Evolutionary conservation across 768 basidiomycete genomes (phyloP), one percentile per base, ranked within the genome.

Genomic region (Lactarius vividus): DNA sequence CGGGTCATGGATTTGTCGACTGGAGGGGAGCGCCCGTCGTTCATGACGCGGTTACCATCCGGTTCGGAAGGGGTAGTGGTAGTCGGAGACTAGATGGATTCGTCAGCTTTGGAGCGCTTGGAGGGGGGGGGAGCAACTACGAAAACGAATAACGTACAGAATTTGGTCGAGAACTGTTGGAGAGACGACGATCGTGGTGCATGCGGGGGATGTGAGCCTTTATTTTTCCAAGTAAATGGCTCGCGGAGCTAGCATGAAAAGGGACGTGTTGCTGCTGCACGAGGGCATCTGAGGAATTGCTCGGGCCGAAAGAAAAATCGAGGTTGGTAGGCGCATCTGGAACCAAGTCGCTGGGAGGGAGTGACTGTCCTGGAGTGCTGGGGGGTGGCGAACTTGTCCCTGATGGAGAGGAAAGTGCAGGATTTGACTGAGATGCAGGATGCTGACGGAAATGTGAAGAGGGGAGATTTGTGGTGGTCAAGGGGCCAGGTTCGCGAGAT

Each of bases 301-400:
- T 69, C 10, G 75, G 64, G 61, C 61, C 64, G 29, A 60, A 44
- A 35, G 71, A 64, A 55, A 76, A 70, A 35, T 73, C 67, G 33
- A 70, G 72, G 31, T 79, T 74, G 64, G 78, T 74, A 49, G 78
- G 74, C 60, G 75, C 73, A 63, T 81, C 80, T 11, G 75, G 73
- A 13, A 77, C 57, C 37, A 80, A 71, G 67, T 79, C 80, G 46
- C 79, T 79, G 28, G 81, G 77, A 59, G 79, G 83, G 20, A 73
- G 77, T 35, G 77, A 77, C 69, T 84, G 78, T 57, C 81, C 83
- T 15, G 88, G 87, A 13, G 88, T 88, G 71, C 81, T 83, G 31
- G 88, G 88, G 4, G 88, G 88, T 63, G 89, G 85, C 2, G 89
- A 91, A 71, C 83, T 84, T 56, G 85, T 82, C 71, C 82, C 86